Conservation (phyloP, 1,139 yeast genomes). For the Debaryomyces subglobosus region DNA sequence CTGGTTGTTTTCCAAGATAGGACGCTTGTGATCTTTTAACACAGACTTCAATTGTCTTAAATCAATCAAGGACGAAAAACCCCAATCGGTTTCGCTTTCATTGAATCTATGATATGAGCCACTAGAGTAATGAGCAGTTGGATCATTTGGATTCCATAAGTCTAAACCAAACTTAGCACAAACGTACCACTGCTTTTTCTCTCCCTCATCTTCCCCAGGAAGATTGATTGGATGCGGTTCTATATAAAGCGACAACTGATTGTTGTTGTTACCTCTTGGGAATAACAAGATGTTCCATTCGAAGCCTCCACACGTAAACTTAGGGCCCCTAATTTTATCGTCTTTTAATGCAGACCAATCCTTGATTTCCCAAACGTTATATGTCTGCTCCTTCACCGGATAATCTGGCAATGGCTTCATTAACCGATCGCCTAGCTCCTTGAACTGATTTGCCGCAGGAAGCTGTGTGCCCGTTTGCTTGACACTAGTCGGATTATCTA, state of each 20-base stretch:
- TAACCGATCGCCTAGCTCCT: constrained; percentile 30
- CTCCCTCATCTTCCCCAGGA: constrained; percentile 33
- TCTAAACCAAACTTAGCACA: constrained; percentile 92
- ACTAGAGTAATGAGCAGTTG: constrained; percentile 60
- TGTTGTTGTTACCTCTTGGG: constrained; percentile 68
- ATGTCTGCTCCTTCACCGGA: constrained; percentile 41
- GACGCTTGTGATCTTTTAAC: constrained; percentile 9
- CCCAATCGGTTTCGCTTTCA: constrained; percentile 89
- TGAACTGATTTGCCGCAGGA: constrained; percentile 38
- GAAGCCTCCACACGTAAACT: constrained; percentile 65
- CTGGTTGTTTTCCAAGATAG: constrained; percentile 56
- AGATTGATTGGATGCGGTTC: constrained; percentile 56
- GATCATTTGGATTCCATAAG: constrained; percentile 79
- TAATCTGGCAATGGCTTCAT: constrained; percentile 50
- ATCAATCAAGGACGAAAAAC: constrained; percentile 79
- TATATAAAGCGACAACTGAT: constrained; percentile 60
- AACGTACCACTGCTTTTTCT: constrained; percentile 61
- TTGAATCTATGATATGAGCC: constrained; percentile 82
- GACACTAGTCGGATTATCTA: neutral
- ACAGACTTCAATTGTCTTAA: constrained; percentile 45
- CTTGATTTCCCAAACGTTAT: constrained; percentile 74
- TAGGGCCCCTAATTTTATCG: constrained; percentile 54
- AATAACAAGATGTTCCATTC: constrained; percentile 77
- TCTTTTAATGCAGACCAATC: constrained; percentile 61
- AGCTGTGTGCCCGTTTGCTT: constrained; percentile 6